Percentiles rank a stretch among this genome's conserved stretches.
These are phyloP conservation scores for Fusarium newnesense DNA, from an alignment of 2,329 filamentous ascomycete species.

Conservation along the genomic window DNA sequence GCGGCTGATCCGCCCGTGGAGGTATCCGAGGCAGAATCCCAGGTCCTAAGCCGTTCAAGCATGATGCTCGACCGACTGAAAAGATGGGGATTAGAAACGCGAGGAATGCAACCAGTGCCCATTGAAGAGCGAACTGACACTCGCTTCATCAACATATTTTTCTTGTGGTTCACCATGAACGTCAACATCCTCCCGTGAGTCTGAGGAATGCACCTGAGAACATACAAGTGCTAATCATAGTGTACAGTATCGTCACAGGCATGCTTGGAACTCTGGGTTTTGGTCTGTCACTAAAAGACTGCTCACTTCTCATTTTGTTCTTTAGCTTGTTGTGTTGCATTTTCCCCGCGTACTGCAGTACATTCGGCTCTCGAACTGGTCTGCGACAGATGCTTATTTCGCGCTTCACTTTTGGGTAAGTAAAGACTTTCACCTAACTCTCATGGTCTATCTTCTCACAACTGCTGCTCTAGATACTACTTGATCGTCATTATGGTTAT, in stretches of 20 bases:
- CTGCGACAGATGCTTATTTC: constrained; percentile 1
- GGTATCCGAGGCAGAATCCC: not conserved
- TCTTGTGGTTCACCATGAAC: not conserved
- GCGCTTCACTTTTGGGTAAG: not conserved
- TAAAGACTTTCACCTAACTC: fast-evolving
- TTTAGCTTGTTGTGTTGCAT: not conserved
- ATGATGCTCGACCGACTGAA: not conserved
- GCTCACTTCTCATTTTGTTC: not conserved
- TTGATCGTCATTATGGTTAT: not conserved
- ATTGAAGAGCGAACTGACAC: not conserved
- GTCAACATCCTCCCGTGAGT: not conserved
- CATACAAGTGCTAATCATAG: fast-evolving
- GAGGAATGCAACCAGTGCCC: not conserved
- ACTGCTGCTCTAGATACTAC: not conserved
- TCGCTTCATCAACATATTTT: not conserved
- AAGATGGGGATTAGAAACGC: not conserved
- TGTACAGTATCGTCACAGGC: not conserved
- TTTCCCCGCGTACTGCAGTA: not conserved
- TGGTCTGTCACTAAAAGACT: not conserved
- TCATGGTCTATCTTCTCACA: not conserved
- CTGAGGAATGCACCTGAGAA: fast-evolving
- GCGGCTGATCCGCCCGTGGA: not conserved
- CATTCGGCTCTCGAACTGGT: not conserved
- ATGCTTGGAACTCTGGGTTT: not conserved
- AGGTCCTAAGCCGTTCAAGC: not conserved